Conservation (phyloP, 441 rosid species). For the Aleurites moluccanus region DNA sequence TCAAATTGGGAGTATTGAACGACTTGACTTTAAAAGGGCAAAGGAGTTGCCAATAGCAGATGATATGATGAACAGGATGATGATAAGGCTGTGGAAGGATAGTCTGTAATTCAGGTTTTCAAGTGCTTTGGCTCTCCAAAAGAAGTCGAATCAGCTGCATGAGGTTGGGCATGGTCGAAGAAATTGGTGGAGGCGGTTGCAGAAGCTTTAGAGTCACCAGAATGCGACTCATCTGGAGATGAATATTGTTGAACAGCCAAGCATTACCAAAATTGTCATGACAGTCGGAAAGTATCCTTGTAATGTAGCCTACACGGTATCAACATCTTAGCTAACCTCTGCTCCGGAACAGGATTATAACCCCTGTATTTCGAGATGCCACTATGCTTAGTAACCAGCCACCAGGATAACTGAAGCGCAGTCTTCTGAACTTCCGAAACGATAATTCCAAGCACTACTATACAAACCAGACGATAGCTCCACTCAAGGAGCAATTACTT, state of each 20-base stretch:
- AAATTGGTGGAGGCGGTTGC: no score
- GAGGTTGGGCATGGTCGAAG: not conserved
- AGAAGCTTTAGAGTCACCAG: no score
- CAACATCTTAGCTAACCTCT: conserved; percentile 63
- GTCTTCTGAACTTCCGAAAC: no score
- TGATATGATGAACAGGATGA: conserved; percentile 2
- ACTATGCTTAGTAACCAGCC: not conserved
- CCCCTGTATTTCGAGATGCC: conserved; percentile 75
- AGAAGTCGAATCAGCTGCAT: conserved; percentile 8
- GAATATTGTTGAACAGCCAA: not conserved
- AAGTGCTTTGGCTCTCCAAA: conserved; percentile 35
- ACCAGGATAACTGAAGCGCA: no score
- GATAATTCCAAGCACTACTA: conserved; percentile 24
- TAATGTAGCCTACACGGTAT: conserved; percentile 76
- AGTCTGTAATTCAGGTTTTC: conserved; percentile 22
- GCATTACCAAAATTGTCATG: conserved; percentile 13
- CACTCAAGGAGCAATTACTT: conserved; percentile 60
- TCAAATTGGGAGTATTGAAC: conserved; percentile 48
- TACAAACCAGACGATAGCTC: conserved; percentile 51
- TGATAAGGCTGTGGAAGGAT: not conserved
- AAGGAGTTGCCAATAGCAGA: conserved; percentile 14
- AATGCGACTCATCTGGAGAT: not conserved
- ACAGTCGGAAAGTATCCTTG: conserved; percentile 70
- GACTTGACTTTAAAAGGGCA: conserved; percentile 24
- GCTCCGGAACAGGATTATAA: conserved; percentile 59